Evolutionary conservation across 129 eudicot species (phyloP), one percentile per base, ranked within the genome.

Genomic region (Flaveria robusta): DNA sequence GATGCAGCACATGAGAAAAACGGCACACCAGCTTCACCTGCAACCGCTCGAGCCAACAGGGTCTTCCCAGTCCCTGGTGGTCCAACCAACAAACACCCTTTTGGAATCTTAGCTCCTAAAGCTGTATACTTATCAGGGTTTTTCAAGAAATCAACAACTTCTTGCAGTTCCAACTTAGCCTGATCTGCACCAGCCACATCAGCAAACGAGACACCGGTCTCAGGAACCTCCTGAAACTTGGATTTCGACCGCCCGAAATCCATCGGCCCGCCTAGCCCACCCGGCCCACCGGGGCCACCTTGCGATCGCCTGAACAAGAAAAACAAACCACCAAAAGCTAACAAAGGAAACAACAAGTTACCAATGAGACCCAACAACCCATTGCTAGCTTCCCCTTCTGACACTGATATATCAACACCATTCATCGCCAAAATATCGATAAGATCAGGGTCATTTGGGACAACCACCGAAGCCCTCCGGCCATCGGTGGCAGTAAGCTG

Each of bases 141-240:
- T 46, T 93, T 93, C 88, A 93, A 81, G 77, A 90, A 93, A 82
- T 93, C 98, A 15, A 93, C 98, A 60, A 90, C 98, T 75, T 93
- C 98, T 50, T 93, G 98, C 19, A 93, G n/a, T 58, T 93, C 98
- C 50, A 93, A 24, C 60, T 93, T 93, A 3, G 98, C 98, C 68
- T 93, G 98, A 72, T 93, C 96, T n/a, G 98, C 98, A 11, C 98
- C 98, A 0, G 98, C 98, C 7, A 93, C 98, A 37, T 93, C 98
- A 60, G 98, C 96, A 72, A 93, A 93, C 1, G 98, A 86, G 20
- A 93, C 96, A 0, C 98, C 98, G 7, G 98, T 93, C 70, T 93
- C 97, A 6, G 98, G 98, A 49, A 93, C 98, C 77, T 93, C 98
- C 86, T 93, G 98, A 60, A 93, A 93, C 96, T 93, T 90, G 58